These are phyloP conservation scores for Caloboletus firmus DNA, from an alignment of 1,284 basidiomycete genomes.

Conservation along the genomic window DNA sequence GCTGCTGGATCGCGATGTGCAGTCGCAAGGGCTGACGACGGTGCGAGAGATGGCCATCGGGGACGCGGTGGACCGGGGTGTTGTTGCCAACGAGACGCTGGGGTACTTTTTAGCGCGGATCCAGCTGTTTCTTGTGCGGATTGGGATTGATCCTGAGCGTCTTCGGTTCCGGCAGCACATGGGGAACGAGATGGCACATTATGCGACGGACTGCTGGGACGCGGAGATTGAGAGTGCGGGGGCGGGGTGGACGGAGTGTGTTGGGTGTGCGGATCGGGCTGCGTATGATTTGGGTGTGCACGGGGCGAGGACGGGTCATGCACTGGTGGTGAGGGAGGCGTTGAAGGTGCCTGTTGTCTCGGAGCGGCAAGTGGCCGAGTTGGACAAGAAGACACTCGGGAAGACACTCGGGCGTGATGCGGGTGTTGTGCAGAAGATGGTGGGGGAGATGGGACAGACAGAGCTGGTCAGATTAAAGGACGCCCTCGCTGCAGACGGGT, in stretches of 20 bases:
- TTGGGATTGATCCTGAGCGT: conserved; percentile 86
- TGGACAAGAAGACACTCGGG: conserved; percentile 89
- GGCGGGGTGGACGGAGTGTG: conserved; percentile 98
- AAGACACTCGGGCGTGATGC: conserved; percentile 90
- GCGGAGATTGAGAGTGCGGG: conserved; percentile 96
- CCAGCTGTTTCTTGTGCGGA: conserved; percentile 87
- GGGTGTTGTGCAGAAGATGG: conserved; percentile 66
- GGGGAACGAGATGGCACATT: conserved; percentile 98
- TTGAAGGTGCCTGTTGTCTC: conserved; percentile 79
- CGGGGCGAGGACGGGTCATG: conserved; percentile 62
- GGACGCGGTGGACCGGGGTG: conserved; percentile 83
- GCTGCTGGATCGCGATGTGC: conserved; percentile 83
- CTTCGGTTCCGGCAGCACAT: conserved; percentile 97
- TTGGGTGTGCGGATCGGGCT: conserved; percentile 98
- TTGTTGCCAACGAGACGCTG: conserved; percentile 96
- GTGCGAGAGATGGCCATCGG: conserved; percentile 76
- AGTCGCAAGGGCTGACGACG: conserved; percentile 74
- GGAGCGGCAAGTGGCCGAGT: conserved; percentile 73
- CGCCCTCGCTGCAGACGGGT: conserved; percentile 77
- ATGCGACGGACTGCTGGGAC: conserved; percentile 99
- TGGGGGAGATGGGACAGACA: conserved; percentile 71
- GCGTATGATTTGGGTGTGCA: conserved; percentile 87
- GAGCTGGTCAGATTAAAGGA: conserved; percentile 70
- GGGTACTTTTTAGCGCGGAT: conserved; percentile 97
- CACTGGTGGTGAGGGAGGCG: conserved; percentile 81